These are phyloP conservation scores for Quercus engelmannii DNA, from an alignment of 306 rosid genomes.

Conservation along the genomic window DNA sequence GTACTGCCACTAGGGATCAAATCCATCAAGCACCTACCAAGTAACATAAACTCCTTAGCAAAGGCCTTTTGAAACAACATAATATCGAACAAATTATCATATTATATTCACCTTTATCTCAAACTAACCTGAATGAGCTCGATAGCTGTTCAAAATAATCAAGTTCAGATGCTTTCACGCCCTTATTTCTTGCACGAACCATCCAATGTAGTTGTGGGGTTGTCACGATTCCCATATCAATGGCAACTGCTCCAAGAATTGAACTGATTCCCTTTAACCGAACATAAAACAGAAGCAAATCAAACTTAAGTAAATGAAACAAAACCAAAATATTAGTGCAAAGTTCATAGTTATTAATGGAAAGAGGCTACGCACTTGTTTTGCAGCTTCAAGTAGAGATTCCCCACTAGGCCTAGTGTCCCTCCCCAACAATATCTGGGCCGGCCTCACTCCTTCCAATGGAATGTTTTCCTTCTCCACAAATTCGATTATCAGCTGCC, in stretches of 20 bases:
- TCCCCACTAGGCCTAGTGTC: conserved; percentile 95
- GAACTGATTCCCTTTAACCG: conserved; percentile 69
- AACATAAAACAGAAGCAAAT: neutral
- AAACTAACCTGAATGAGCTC: conserved; percentile 70
- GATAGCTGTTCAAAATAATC: conserved; percentile 76
- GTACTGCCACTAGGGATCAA: conserved; percentile 51
- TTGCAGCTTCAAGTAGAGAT: conserved; percentile 81
- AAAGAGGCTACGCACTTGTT: conserved; percentile 35
- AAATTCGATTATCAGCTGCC: conserved; percentile 61
- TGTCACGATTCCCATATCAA: conserved; percentile 79
- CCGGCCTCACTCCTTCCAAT: conserved; percentile 38
- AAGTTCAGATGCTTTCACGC: conserved; percentile 48
- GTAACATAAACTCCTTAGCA: conserved; percentile 33
- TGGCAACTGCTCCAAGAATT: conserved; percentile 57
- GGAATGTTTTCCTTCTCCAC: conserved; percentile 52
- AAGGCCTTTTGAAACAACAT: conserved; percentile 10
- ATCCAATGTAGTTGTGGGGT: conserved; percentile 94
- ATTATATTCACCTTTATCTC: neutral
- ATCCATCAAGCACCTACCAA: conserved; percentile 82
- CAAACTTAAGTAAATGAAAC: neutral
- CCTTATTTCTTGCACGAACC: conserved; percentile 75
- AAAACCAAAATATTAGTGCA: neutral
- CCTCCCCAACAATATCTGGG: conserved; percentile 69
- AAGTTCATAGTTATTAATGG: neutral
- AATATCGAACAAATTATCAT: conserved; percentile 5